Evolutionary conservation across 805 yeast species (phyloP), one percentile per base, ranked within the genome.

Genomic region (Kodamaea kaohsiungensis): DNA sequence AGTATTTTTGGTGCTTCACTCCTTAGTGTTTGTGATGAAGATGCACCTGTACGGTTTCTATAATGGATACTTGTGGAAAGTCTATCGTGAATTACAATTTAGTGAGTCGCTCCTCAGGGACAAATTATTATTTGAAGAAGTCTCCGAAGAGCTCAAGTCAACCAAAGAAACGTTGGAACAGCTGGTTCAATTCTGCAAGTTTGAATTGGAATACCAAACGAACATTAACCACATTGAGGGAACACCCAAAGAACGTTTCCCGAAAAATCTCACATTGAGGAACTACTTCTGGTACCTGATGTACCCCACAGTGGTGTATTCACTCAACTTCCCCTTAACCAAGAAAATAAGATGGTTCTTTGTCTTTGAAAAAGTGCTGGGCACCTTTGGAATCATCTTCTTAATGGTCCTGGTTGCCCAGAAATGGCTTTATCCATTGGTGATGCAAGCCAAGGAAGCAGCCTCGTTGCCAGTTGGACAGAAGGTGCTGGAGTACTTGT

Each of bases 11-110:
- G 81, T 90, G 56, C 74, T 95, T 50, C 99, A 95, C 66, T 83
- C 91, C 9, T 75, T 91, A 48, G 98, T 95, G 1, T 75, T 91
- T 59, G 67, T 96, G 61, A 95, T 95, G 99, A 95, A 95, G 67
- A 87, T 88, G 84, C 98, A 95, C 68, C 91, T 98, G 1, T 95
- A 86, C 67, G 90, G 90, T 1, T 91, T 89, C 64, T 95, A 86
- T 73, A 92, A 92, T 65, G 99, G 98, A 0, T 91, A 93, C 66
- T 72, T 95, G 55, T 89, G 96, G 91, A 72, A 68, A 35, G 82
- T 87, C 45, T 62, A 67, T 18, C 69, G 73, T 13, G 93, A 89
- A 63, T 71, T 87, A 45, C 61, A 75, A 2, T 79, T 75, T 54
- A 81, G 89, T 0, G 71, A 71, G 53, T 56, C 2, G 77, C 78